These are phyloP conservation scores for Claviceps sp. DNA, from an alignment of 2,329 filamentous ascomycete species.

Conservation along the genomic window DNA sequence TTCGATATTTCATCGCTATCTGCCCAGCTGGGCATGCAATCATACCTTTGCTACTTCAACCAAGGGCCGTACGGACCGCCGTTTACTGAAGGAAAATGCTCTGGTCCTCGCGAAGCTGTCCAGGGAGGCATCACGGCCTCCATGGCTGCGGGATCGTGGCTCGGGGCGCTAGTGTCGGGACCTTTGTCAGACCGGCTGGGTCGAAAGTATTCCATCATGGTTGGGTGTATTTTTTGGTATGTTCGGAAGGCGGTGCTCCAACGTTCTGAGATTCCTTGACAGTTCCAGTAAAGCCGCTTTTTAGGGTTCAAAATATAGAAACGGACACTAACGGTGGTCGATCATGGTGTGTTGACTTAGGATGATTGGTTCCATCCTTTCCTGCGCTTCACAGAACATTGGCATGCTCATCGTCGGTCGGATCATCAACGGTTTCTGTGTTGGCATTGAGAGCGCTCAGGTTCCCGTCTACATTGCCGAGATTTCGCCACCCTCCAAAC, in stretches of 20 bases:
- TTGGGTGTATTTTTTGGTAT: constrained; percentile 37
- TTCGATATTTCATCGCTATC: constrained; percentile 55
- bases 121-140: constrained; percentile 40
- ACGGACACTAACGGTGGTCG: neutral
- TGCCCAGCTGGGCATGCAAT: constrained; percentile 25
- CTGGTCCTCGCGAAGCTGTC: constrained; percentile 24
- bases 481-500: constrained; percentile 39
- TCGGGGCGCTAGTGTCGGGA: constrained; percentile 35
- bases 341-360: constrained; percentile 14
- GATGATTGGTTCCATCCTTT: constrained; percentile 33
- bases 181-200: constrained; percentile 35
- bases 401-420: constrained; percentile 39
- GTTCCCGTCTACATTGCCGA: constrained; percentile 61
- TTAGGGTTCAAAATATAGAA: neutral
- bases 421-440: constrained; percentile 52
- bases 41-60: constrained; percentile 26
- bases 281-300: no score
- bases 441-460: constrained; percentile 53
- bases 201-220: constrained; percentile 36
- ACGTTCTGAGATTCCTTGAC: neutral
- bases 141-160: constrained; percentile 37
- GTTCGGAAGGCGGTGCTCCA: constrained; percentile 7
- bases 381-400: constrained; percentile 31
- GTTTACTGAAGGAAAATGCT: constrained; percentile 16
- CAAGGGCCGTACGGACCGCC: constrained; percentile 21